Evolutionary conservation across 768 basidiomycete species (phyloP).

Genomic region (Phanerochaete carnosa): DNA sequence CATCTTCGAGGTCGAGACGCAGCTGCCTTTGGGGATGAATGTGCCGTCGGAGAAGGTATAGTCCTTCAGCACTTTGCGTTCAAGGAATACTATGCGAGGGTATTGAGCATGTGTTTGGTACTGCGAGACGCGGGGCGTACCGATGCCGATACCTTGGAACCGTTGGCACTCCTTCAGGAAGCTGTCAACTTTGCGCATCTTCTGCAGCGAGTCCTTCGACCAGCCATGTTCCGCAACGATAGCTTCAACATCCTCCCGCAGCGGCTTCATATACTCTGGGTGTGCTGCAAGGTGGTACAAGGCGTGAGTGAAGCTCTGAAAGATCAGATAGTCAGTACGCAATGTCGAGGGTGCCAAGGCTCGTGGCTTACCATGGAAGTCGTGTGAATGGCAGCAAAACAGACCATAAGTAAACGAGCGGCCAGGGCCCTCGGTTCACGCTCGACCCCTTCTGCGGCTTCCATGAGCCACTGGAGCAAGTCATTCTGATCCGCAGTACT

Average conservation of each 20-base stretch:
- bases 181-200: conserved; percentile 34
- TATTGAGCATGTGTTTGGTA: conserved; percentile 11
- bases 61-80: conserved; percentile 27
- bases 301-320: conserved; percentile 22
- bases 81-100: conserved; percentile 9
- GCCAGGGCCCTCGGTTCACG: neutral
- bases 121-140: conserved; percentile 15
- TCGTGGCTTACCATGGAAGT: conserved; percentile 12
- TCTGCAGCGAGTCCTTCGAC: conserved; percentile 27
- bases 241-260: conserved; percentile 30
- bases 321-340: conserved; percentile 1
- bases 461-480: conserved; percentile 18
- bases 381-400: conserved; percentile 19
- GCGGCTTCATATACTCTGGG: conserved; percentile 22
- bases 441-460: conserved; percentile 2
- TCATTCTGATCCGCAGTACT: conserved; percentile 13
- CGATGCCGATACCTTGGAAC: conserved; percentile 16
- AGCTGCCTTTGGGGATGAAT: conserved; percentile 21
- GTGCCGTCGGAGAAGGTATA: conserved; percentile 34
- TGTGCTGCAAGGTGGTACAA: conserved; percentile 28
- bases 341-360: neutral
- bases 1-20: conserved; percentile 16
- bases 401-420: conserved; percentile 5
- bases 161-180: conserved; percentile 31
- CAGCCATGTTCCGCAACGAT: conserved; percentile 20